Evolutionary conservation across 768 basidiomycete species (phyloP).

Genomic region (Glaciozyma martinii): DNA sequence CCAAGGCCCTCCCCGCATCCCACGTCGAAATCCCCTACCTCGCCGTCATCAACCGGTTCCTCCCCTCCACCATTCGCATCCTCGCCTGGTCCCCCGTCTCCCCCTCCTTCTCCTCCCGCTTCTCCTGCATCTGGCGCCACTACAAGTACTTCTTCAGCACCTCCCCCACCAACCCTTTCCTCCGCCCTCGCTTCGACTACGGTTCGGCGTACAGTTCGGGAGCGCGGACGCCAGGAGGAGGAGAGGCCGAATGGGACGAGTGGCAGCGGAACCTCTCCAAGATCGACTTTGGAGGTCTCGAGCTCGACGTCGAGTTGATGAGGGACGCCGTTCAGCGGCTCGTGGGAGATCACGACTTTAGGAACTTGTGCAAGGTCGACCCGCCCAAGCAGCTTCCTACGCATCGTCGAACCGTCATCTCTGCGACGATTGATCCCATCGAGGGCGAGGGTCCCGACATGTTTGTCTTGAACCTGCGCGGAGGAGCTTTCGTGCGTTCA

Average conservation of each 20-base stretch:
- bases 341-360: constrained; percentile 85
- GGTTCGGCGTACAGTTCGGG: constrained; percentile 16
- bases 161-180: constrained; percentile 37
- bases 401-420: constrained; percentile 60
- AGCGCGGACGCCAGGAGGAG: neutral
- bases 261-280: constrained; percentile 14
- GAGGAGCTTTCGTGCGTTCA: constrained; percentile 25
- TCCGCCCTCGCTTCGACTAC: constrained; percentile 21
- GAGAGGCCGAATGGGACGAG: neutral
- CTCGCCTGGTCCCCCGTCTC: constrained; percentile 89
- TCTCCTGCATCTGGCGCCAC: constrained; percentile 74
- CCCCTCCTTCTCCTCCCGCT: constrained; percentile 72
- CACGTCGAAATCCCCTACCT: constrained; percentile 62
- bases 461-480: constrained; percentile 27
- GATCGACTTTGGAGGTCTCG: constrained; percentile 19
- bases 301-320: constrained; percentile 67
- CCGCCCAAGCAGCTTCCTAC: constrained; percentile 78
- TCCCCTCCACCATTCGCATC: constrained; percentile 81
- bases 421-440: constrained; percentile 55
- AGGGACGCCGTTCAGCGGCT: constrained; percentile 59
- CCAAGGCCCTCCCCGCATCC: constrained; percentile 22
- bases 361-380: constrained; percentile 91
- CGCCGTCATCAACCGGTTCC: constrained; percentile 68
- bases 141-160: constrained; percentile 89
- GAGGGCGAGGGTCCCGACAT: constrained; percentile 25